These are phyloP conservation scores for Gyrodon lividus DNA, from an alignment of 768 basidiomycete genomes.

Conservation along the genomic window DNA sequence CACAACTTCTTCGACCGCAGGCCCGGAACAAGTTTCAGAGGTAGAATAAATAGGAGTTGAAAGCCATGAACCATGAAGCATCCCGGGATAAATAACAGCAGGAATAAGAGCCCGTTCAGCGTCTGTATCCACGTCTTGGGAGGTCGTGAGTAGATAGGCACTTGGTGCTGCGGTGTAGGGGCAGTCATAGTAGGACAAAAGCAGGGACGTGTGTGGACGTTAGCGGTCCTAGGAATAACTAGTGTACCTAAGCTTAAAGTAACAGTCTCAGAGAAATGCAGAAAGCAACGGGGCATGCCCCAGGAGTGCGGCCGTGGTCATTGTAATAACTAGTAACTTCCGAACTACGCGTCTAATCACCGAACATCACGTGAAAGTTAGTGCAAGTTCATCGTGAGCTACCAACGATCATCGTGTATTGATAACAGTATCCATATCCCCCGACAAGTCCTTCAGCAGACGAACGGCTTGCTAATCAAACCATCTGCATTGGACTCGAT, in stretches of 20 bases:
- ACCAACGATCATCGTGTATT: too few species aligned
- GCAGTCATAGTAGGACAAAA: conserved; percentile 20
- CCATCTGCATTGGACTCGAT: conserved; percentile 42
- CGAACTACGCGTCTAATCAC: not conserved
- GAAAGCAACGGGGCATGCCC: conserved; percentile 1
- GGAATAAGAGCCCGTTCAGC: conserved; percentile 50
- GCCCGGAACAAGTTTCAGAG: conserved; percentile 65
- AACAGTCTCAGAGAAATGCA: not conserved
- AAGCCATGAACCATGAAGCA: conserved; percentile 68
- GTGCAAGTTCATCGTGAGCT: too few species aligned
- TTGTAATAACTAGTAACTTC: not conserved
- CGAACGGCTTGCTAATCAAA: conserved; percentile 47
- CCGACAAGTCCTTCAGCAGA: too few species aligned
- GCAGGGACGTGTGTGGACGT: not conserved
- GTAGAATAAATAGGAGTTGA: conserved; percentile 71
- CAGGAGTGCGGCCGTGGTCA: not conserved
- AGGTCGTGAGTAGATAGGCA: conserved; percentile 56
- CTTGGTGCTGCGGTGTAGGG: conserved; percentile 32
- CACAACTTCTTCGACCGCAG: conserved; percentile 54
- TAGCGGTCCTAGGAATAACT: conserved; percentile 6
- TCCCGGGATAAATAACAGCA: conserved; percentile 57
- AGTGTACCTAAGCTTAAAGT: conserved; percentile 8
- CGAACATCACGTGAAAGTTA: conserved; percentile 17
- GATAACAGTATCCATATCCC: too few species aligned
- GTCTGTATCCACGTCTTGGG: conserved; percentile 52